phyloP scores from a whole-genome alignment of 305 asterid species.

The Solanum hybrid region DNA sequence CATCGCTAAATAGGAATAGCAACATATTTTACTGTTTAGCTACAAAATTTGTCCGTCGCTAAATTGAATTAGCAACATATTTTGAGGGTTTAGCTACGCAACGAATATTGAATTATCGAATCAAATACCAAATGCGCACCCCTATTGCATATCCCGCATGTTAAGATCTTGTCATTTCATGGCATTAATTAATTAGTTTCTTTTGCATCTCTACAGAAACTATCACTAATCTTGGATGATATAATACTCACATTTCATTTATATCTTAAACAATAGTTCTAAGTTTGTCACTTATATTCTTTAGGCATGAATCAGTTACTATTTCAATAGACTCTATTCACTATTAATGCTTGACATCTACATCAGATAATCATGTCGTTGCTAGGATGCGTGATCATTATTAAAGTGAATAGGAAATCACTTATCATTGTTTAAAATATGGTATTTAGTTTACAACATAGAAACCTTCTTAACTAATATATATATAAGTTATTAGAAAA shows the following conservation, averaged over 20 bases:
- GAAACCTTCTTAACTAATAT: neutral
- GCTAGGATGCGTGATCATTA: neutral
- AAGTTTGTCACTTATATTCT: neutral
- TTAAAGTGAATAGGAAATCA: neutral
- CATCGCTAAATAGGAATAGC: neutral
- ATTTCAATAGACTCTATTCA: neutral
- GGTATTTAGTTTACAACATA: neutral
- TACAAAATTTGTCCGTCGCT: neutral
- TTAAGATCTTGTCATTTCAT: neutral
- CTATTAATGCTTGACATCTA: neutral
- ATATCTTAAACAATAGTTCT: neutral
- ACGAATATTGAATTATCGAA: neutral
- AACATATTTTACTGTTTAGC: neutral
- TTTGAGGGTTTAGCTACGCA: neutral
- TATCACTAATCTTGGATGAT: neutral
- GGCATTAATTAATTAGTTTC: neutral
- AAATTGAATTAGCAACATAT: neutral
- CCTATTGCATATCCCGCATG: neutral
- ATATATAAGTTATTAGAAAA: neutral
- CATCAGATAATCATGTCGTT: neutral
- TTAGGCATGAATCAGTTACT: neutral
- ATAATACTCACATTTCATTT: neutral
- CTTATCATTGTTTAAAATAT: neutral
- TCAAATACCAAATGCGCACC: neutral
- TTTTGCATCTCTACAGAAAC: neutral